Evolutionary conservation across 805 yeast genomes (phyloP), one percentile per base, ranked within the genome.

Genomic region (Kuraishia piskuri): DNA sequence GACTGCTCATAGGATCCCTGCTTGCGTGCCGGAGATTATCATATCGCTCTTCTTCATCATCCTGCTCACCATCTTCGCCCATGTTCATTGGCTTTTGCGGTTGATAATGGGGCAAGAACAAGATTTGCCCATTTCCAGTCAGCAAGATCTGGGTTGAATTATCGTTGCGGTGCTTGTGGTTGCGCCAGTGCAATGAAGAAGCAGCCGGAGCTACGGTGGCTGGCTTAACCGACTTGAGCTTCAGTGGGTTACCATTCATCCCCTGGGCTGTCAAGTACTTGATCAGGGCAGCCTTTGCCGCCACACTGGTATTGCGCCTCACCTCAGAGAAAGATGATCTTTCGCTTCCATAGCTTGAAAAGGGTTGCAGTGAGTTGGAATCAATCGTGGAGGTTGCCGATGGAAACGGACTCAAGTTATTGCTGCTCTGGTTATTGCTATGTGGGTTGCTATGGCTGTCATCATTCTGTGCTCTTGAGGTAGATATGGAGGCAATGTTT

Each of bases 61-160:
- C 53, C 5, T 23, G 20, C n/a, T 50, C 51, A 37, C 46, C 56
- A 6, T 19, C 46, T 1, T 31, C 51, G 17, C 19, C 26, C 2
- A 14, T 46, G 20, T 5, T 6, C 6, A 10, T 10, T 3, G 3
- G 59, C 52, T 61, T 67, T 52, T 62, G 66, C 21, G 62, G 60
- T 2, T 71, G 68, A 51, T 65, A 64, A 48, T 65, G 66, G 2
- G 74, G 74, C 10, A 69, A 46, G 46, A 64, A 67, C 21, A 69
- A 50, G 12, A 69, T 59, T 25, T 65, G 69, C 3, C 72, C 72
- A 48, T 63, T 68, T 36, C 69, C 68, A 0, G 71, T 63, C 12
- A 66, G 22, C 31, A 61, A 66, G 0, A 63, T 56, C 47, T 64
- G 61, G n/a, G 58, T 52, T 26, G 50, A 25, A n/a, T 17, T n/a